Base-by-base conservation (phyloP, 1,139 yeast genomes). In the Trichomonascaceae sp. region DNA sequence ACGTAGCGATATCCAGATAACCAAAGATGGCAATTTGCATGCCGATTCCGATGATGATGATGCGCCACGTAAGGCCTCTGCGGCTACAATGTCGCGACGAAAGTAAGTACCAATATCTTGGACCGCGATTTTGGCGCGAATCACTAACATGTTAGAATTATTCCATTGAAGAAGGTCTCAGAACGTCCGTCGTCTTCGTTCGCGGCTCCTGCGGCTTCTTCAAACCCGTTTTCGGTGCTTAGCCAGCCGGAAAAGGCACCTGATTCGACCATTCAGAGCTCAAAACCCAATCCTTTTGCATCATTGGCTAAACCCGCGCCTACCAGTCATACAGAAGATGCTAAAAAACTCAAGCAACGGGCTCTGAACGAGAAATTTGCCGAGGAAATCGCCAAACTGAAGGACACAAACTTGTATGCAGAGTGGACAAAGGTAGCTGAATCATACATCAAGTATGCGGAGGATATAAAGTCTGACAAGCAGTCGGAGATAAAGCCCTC, bases 351-450 rank as follows among this genome's bases (percentile, higher is more conserved):
- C 22, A 59, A 60, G 32, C 54, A 57, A 38, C 62, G 64, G 7
- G 95, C 96, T 0, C 75, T 89, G 65, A 88, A 88, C 66, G 79
- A 80, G 24, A 81, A 78, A 57, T 85, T 89, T 61, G 70, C 80
- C 30, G 75, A 75, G 19, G 74, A 81, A 32, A 67, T 89, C 49
- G 71, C 72, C 39, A 70, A 73, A 39, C 72, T 79, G 27, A 68
- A 76, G 48, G 62, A 65, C 1, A 70, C 73, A 2, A 79, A 81
- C 57, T 77, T 84, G 0, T 73, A 81, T 19, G 84, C 80, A 0
- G 82, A 87, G 61, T 80, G 87, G 65, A 71, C 81, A 0, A 74
- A 80, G 7, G 70, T 83, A 15, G 77, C 85, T 45, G 72, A 74
- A 41, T 85, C 84, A 67, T 89, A 89, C 67, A 73, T 78, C 49